phyloP scores from a whole-genome alignment of 179 eudicot genomes.

The Beta lomatogona region DNA sequence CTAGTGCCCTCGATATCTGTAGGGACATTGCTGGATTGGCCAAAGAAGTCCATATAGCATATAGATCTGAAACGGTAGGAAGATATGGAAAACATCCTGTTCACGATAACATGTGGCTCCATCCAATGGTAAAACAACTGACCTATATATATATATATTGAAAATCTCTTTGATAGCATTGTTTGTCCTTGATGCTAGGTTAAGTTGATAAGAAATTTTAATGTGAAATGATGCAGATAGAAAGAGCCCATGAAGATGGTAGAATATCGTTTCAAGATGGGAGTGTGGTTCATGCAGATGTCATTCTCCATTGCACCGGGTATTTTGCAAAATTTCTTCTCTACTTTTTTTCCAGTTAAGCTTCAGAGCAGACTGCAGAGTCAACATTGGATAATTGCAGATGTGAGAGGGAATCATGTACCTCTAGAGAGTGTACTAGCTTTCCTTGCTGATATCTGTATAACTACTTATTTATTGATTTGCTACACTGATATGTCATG shows the following conservation, averaged over 20 bases:
- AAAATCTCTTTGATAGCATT: not conserved
- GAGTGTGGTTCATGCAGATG: constrained; percentile 50
- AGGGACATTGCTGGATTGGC: constrained; percentile 68
- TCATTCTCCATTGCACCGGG: constrained; percentile 94
- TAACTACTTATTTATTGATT: not conserved
- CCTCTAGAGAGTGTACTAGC: not conserved
- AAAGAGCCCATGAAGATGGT: constrained; percentile 66
- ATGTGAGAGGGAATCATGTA: not conserved
- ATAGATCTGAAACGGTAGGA: constrained; percentile 43
- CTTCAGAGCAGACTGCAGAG: not conserved
- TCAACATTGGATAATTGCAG: not conserved
- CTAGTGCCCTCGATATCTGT: constrained; percentile 79
- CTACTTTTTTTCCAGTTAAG: too few relatives aligned
- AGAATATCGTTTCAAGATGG: constrained; percentile 64
- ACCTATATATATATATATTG: not conserved
- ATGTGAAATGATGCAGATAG: constrained; percentile 53
- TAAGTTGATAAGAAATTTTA: constrained; percentile 16
- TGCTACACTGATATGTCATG: not conserved
- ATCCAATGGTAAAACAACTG: constrained; percentile 62
- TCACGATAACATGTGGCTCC: constrained; percentile 68
- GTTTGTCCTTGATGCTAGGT: constrained; percentile 12
- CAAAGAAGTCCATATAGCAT: constrained; percentile 78
- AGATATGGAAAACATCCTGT: constrained; percentile 41
- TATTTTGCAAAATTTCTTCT: constrained; percentile 20
- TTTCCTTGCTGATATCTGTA: not conserved